A percentile compares a stretch with the other conserved stretches of the same genome.
Conservation (phyloP, 306 rosid genomes). For the Spatholobus suberectus region DNA sequence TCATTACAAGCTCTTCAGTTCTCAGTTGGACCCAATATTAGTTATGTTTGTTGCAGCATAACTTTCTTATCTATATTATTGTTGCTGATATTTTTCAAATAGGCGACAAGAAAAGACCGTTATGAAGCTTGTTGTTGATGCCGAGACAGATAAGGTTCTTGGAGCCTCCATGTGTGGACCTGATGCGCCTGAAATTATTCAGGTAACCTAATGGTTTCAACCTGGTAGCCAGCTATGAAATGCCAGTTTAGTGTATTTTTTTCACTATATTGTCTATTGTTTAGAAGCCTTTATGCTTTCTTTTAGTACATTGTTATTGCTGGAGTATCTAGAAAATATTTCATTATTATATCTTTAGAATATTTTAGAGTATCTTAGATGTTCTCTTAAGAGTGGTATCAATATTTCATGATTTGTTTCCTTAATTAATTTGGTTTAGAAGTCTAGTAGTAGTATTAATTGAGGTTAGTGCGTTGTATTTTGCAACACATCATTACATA, state of each 20-base stretch:
- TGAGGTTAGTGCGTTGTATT: neutral
- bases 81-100: slow-evolving; percentile 33
- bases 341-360: neutral
- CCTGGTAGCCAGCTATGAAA: slow-evolving; percentile 15
- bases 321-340: neutral
- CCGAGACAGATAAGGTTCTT: slow-evolving; percentile 80
- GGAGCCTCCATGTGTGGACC: slow-evolving; percentile 98
- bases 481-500: neutral
- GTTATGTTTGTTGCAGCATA: slow-evolving; percentile 5
- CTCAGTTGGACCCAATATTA: neutral
- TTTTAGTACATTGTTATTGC: neutral
- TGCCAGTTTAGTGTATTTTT: neutral
- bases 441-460: neutral
- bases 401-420: neutral
- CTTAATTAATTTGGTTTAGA: neutral
- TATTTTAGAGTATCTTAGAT: neutral
- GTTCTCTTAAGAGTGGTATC: neutral
- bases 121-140: slow-evolving; percentile 96
- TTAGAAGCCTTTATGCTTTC: slow-evolving; percentile 1
- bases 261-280: neutral
- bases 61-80: neutral
- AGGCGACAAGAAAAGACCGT: slow-evolving; percentile 96
- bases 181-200: slow-evolving; percentile 93
- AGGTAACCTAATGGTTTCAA: slow-evolving; percentile 58
- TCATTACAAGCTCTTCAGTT: slow-evolving; percentile 17